Evolutionary conservation across 2,329 filamentous ascomycete species (phyloP).

Genomic region (Neurospora sp.): DNA sequence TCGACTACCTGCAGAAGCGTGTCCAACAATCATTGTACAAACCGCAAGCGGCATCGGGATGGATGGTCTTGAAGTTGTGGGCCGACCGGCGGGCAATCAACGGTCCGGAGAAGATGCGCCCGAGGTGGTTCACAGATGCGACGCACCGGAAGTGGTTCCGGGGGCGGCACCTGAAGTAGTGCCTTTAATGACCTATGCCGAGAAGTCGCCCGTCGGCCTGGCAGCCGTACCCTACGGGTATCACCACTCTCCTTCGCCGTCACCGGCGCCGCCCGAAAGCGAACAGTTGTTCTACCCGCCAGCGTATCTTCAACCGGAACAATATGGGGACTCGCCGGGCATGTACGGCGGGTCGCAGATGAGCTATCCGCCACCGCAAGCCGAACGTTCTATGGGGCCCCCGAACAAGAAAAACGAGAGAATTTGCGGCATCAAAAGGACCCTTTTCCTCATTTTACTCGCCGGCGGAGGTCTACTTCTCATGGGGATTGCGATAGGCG

Average conservation of each 20-base stretch:
- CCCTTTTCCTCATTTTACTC: conserved; percentile 5
- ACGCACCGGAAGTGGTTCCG: background rate
- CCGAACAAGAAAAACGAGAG: background rate
- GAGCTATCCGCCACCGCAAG: background rate
- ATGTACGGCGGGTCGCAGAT: background rate
- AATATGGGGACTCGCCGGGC: background rate
- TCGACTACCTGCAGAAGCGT: background rate
- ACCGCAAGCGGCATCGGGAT: background rate
- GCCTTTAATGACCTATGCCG: background rate
- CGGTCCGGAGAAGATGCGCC: background rate
- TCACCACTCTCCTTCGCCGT: background rate
- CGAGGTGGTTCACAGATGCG: background rate
- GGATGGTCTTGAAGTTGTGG: background rate
- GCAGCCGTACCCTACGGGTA: background rate
- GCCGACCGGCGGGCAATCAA: background rate
- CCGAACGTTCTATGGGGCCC: background rate
- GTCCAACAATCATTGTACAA: background rate
- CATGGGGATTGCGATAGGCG: conserved; percentile 10
- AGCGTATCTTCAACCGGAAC: background rate
- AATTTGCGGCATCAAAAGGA: conserved; percentile 7
- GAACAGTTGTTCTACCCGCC: background rate
- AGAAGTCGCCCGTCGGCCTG: background rate
- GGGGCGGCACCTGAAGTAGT: background rate
- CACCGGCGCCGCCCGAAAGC: background rate
- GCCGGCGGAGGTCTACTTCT: conserved; percentile 5